These are phyloP conservation scores for Rubia balearica DNA, from an alignment of 305 asterid species.

Conservation along the genomic window DNA sequence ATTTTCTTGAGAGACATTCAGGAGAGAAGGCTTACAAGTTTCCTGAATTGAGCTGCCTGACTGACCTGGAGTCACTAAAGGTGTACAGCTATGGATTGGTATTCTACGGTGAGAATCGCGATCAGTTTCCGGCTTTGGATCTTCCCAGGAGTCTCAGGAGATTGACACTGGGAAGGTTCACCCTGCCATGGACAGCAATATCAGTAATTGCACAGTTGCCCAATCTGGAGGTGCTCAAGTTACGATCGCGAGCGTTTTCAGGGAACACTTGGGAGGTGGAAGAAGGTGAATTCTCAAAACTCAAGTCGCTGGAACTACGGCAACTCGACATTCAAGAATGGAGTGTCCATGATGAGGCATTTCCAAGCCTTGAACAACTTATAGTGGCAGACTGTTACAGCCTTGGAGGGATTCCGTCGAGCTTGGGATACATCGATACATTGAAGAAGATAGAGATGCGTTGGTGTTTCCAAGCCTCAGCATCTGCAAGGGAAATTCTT, in stretches of 20 bases:
- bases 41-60: not conserved
- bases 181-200: constrained; percentile 7
- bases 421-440: constrained; percentile 5
- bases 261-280: constrained; percentile 13
- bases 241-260: not conserved
- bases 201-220: constrained; percentile 11
- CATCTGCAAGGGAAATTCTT: constrained; percentile 6
- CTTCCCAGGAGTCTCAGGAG: constrained; percentile 14
- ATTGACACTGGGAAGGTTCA: constrained; percentile 1
- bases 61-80: constrained; percentile 13
- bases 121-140: not conserved
- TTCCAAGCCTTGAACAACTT: constrained; percentile 18
- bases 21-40: not conserved
- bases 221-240: constrained; percentile 18
- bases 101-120: not conserved
- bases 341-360: not conserved
- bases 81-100: not conserved
- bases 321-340: constrained; percentile 10
- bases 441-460: constrained; percentile 7
- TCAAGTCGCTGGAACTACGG: constrained; percentile 8
- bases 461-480: not conserved
- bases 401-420: constrained; percentile 9
- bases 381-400: not conserved
- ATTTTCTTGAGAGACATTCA: not conserved
- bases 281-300: not conserved